A percentile compares a stretch with the other conserved stretches of the same genome.
phyloP scores from a whole-genome alignment of 305 asterid genomes.

The Fraxinus ornus region DNA sequence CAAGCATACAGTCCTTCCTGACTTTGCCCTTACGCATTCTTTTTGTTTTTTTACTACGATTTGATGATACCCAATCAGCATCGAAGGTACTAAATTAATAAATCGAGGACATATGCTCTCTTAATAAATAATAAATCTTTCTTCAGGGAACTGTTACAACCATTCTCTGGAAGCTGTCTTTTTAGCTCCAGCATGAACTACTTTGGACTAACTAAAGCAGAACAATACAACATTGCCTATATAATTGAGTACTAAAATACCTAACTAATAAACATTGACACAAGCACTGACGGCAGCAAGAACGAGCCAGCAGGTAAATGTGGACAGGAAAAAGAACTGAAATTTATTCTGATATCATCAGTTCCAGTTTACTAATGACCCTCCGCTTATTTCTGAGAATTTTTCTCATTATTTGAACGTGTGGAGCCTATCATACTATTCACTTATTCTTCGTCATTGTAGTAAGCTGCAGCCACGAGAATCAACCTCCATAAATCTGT shows the following conservation, averaged over 20 bases:
- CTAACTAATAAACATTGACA: background rate
- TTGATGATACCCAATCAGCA: slow-evolving; percentile 23
- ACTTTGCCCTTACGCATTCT: background rate
- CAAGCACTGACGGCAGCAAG: background rate
- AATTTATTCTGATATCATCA: background rate
- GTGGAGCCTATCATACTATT: background rate
- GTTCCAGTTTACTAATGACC: background rate
- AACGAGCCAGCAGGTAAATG: background rate
- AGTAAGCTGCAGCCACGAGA: background rate
- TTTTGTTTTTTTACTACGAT: slow-evolving; percentile 10
- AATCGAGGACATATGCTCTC: background rate
- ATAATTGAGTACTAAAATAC: background rate
- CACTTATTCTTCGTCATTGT: background rate
- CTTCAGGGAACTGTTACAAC: background rate
- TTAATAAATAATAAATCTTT: slow-evolving; percentile 2
- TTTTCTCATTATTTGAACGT: background rate
- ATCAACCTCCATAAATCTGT: background rate
- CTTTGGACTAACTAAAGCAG: background rate
- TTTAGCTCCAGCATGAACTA: slow-evolving; percentile 6
- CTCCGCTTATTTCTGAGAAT: background rate
- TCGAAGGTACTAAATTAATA: slow-evolving; percentile 26
- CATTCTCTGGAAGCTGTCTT: background rate
- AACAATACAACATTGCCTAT: background rate
- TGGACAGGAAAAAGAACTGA: slow-evolving; percentile 7
- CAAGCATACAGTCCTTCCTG: background rate